phyloP scores from a whole-genome alignment of 805 yeast species.

The Saturnispora sanitii region DNA sequence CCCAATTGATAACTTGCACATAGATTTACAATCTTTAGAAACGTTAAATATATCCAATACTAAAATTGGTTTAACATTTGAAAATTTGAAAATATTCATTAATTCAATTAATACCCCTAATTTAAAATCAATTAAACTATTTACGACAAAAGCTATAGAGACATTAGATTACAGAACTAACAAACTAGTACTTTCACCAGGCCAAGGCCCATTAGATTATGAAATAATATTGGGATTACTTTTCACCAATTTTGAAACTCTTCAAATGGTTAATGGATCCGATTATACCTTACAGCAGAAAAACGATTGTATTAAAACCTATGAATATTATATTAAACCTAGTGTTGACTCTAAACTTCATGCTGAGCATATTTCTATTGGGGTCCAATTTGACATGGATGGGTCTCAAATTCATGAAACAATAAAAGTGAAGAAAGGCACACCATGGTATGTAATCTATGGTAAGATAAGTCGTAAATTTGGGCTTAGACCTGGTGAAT shows the following conservation, averaged over 20 bases:
- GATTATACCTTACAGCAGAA: constrained; percentile 22
- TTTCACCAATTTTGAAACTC: constrained; percentile 18
- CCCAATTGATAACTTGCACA: neutral
- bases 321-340: neutral
- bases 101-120: neutral
- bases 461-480: neutral
- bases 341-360: neutral
- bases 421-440: neutral
- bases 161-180: constrained; percentile 2
- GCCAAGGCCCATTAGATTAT: constrained; percentile 8
- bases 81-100: neutral
- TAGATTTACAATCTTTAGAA: constrained; percentile 11
- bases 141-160: neutral
- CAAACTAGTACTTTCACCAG: neutral
- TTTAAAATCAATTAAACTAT: neutral
- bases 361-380: neutral
- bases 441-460: constrained; percentile 2
- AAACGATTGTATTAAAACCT: neutral
- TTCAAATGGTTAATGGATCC: constrained; percentile 51
- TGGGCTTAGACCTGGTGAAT: neutral
- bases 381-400: neutral
- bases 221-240: constrained; percentile 16
- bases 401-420: neutral
- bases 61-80: constrained; percentile 15
- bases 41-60: constrained; percentile 32